Evolutionary conservation across 169 alveolate genomes (phyloP).

Genomic region (Plasmodium malariae): DNA sequence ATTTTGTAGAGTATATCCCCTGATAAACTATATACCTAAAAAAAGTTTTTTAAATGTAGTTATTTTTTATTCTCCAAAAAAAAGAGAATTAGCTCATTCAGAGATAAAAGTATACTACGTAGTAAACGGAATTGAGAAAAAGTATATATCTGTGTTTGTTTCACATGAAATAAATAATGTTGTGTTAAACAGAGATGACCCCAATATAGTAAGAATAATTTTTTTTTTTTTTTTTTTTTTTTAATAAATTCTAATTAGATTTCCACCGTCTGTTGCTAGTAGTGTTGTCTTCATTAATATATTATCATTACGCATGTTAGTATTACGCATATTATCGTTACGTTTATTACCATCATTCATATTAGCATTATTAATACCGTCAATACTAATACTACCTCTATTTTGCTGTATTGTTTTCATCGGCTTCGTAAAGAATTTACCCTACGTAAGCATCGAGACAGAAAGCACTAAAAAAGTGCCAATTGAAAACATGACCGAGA

Average conservation of each 20-base stretch:
- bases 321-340: too few relatives aligned
- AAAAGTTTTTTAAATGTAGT: conserved; percentile 64
- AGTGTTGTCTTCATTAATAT: too few relatives aligned
- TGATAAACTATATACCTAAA: conserved; percentile 56
- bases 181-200: conserved; percentile 42
- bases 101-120: conserved; percentile 63
- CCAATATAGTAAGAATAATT: conserved; percentile 43
- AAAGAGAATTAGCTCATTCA: conserved; percentile 21
- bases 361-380: too few relatives aligned
- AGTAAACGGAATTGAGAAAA: conserved; percentile 73
- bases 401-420: too few relatives aligned
- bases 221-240: too few relatives aligned
- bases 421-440: conserved; percentile 37
- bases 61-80: conserved; percentile 64
- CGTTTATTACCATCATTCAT: too few relatives aligned
- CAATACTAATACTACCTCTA: too few relatives aligned
- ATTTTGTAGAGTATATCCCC: conserved; percentile 38
- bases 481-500: conserved; percentile 68
- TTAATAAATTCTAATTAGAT: too few relatives aligned
- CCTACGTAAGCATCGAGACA: conserved; percentile 67
- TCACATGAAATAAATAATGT: conserved; percentile 73
- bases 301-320: too few relatives aligned
- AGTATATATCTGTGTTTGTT: conserved; percentile 60
- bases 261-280: too few relatives aligned
- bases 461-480: conserved; percentile 56